A percentile compares a stretch with the other conserved stretches of the same genome.
phyloP scores from a whole-genome alignment of 2,329 filamentous ascomycete genomes.

The Cordyceps militaris region DNA sequence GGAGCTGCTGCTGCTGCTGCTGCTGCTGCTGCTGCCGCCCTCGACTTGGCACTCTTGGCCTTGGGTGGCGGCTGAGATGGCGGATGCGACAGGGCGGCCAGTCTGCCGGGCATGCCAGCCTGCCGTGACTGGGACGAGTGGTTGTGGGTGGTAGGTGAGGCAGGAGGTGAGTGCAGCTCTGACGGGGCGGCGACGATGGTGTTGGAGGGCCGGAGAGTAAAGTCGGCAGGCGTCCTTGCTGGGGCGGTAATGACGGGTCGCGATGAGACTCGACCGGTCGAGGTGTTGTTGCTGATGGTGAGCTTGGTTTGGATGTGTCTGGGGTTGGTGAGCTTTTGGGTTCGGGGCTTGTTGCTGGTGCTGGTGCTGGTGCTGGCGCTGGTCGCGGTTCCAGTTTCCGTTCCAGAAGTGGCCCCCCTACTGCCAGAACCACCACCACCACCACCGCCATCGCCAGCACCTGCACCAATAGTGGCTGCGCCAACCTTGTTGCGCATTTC shows the following conservation, averaged over 20 bases:
- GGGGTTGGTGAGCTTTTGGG: conserved; percentile 1
- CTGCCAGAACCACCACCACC: not conserved
- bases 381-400: conserved; percentile 10
- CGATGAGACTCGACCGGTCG: conserved; percentile 12
- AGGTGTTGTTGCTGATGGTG: not conserved
- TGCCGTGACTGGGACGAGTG: conserved; percentile 17
- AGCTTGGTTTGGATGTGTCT: not conserved
- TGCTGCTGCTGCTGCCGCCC: not conserved
- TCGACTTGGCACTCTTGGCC: conserved; percentile 18
- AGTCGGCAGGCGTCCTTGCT: conserved; percentile 24
- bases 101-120: conserved; percentile 35
- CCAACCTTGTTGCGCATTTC: conserved; percentile 17
- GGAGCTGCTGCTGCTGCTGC: not conserved
- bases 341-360: conserved; percentile 8
- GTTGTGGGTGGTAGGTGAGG: conserved; percentile 16
- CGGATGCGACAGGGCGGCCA: conserved; percentile 25
- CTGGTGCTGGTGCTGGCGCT: conserved; percentile 5
- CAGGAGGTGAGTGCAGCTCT: conserved; percentile 28
- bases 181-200: conserved; percentile 17
- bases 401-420: conserved; percentile 11
- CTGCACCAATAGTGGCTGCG: not conserved
- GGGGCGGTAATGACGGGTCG: conserved; percentile 34
- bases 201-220: not conserved
- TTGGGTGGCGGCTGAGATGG: conserved; percentile 24
- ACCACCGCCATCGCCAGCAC: not conserved